These are phyloP conservation scores for Melastoma malabathricum DNA, from an alignment of 345 rosid genomes.

Conservation along the genomic window DNA sequence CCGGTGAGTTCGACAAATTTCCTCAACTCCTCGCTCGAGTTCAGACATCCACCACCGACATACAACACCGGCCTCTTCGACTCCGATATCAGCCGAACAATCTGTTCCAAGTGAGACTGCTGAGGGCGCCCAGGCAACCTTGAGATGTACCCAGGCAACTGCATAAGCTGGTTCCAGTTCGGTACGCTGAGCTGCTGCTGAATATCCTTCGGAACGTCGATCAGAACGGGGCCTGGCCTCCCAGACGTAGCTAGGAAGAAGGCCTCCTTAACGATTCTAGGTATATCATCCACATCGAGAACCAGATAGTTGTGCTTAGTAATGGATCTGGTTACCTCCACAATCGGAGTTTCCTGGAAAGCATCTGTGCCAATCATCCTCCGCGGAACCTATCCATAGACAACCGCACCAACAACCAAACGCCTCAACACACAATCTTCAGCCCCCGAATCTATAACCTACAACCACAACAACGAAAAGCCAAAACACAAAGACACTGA, in stretches of 20 bases:
- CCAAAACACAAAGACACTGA: slow-evolving; percentile 11
- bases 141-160: slow-evolving; percentile 59
- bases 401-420: no score
- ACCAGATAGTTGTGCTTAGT: slow-evolving; percentile 85
- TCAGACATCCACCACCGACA: slow-evolving; percentile 97
- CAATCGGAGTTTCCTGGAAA: slow-evolving; percentile 84
- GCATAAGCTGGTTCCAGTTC: slow-evolving; percentile 44
- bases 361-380: slow-evolving; percentile 94
- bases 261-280: slow-evolving; percentile 69
- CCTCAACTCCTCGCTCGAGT: slow-evolving; percentile 69
- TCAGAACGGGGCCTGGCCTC: slow-evolving; percentile 84
- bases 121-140: slow-evolving; percentile 64
- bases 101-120: slow-evolving; percentile 49
- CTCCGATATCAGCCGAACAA: slow-evolving; percentile 64
- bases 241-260: slow-evolving; percentile 79
- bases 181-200: slow-evolving; percentile 88
- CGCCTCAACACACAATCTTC: no score
- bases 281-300: slow-evolving; percentile 79
- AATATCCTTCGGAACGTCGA: slow-evolving; percentile 89
- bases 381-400: slow-evolving; percentile 46
- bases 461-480: background rate
- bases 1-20: slow-evolving; percentile 80
- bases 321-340: slow-evolving; percentile 86
- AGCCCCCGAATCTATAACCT: background rate
- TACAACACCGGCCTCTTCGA: slow-evolving; percentile 85